These are phyloP conservation scores for Delitschia confertaspora DNA, from an alignment of 495 filamentous ascomycete species.

Conservation along the genomic window DNA sequence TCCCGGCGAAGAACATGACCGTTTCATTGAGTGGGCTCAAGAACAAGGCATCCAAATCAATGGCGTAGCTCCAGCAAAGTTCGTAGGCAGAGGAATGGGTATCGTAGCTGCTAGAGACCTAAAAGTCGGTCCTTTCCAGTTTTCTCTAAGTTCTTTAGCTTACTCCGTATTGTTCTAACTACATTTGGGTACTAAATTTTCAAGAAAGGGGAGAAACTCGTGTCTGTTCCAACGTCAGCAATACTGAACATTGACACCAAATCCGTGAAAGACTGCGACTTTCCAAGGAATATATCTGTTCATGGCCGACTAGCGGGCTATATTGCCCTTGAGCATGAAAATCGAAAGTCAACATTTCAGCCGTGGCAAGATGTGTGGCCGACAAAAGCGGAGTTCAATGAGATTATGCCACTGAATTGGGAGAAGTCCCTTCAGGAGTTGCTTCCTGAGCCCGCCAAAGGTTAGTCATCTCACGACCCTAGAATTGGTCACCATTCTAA, in stretches of 20 bases:
- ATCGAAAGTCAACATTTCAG: slow-evolving; percentile 1
- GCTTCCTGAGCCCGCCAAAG: slow-evolving; percentile 18
- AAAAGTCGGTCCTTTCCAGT: slow-evolving; percentile 14
- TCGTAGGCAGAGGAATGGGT: slow-evolving; percentile 22
- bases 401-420: slow-evolving; percentile 22
- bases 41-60: slow-evolving; percentile 19
- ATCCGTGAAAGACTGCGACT: slow-evolving; percentile 9
- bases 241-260: slow-evolving; percentile 6
- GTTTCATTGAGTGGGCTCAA: slow-evolving; percentile 20
- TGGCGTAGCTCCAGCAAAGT: slow-evolving; percentile 22
- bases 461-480: slow-evolving; percentile 6
- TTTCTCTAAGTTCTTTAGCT: background rate
- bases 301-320: slow-evolving; percentile 20
- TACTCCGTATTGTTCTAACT: no score
- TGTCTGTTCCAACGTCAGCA: slow-evolving; percentile 8
- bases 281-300: slow-evolving; percentile 10
- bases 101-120: slow-evolving; percentile 22
- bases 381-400: slow-evolving; percentile 15
- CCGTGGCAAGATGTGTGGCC: slow-evolving; percentile 25
- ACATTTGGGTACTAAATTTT: slow-evolving; percentile 15
- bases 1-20: slow-evolving; percentile 18
- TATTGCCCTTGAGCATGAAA: slow-evolving; percentile 6
- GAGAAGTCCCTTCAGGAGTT: slow-evolving; percentile 10
- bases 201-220: slow-evolving; percentile 26
- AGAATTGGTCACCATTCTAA: background rate